Percentiles rank a stretch among this genome's conserved stretches.
phyloP scores from a whole-genome alignment of 305 asterid genomes.

The Nicotiana rustica region DNA sequence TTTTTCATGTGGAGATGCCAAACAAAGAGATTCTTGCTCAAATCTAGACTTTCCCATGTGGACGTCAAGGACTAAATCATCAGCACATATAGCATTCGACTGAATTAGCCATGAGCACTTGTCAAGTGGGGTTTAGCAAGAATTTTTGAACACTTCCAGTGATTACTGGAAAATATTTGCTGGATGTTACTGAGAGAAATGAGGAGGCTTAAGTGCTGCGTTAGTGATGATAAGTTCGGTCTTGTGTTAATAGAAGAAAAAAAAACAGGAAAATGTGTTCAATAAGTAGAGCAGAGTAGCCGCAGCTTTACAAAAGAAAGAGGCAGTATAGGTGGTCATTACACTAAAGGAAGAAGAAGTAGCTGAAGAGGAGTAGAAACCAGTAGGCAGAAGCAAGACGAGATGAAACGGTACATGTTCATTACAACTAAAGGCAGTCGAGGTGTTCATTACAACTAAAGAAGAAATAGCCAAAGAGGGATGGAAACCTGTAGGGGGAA shows the following conservation, averaged over 20 bases:
- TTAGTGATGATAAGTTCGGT: slow-evolving; percentile 11
- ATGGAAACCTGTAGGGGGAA: slow-evolving; percentile 3
- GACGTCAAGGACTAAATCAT: not conserved
- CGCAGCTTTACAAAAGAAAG: slow-evolving; percentile 4
- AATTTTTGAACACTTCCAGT: slow-evolving; percentile 3
- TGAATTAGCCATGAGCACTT: not conserved
- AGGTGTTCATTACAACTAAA: slow-evolving; percentile 15
- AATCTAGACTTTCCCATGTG: not conserved
- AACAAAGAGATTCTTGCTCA: not conserved
- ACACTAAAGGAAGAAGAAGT: not conserved
- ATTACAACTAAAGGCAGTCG: not conserved
- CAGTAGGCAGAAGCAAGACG: slow-evolving; percentile 4
- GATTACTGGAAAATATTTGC: not conserved
- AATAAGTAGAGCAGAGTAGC: not conserved
- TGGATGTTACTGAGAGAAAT: slow-evolving; percentile 23
- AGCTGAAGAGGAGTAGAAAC: slow-evolving; percentile 19
- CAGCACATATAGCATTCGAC: not conserved
- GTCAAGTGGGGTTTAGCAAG: not conserved
- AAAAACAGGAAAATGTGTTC: not conserved
- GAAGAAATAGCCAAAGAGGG: slow-evolving; percentile 26
- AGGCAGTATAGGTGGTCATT: slow-evolving; percentile 10
- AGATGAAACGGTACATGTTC: not conserved
- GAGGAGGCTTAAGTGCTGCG: not conserved
- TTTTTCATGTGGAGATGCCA: slow-evolving; percentile 22
- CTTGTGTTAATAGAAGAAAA: not conserved